Evolutionary conservation across 495 filamentous ascomycete genomes (phyloP).

Genomic region (Tetracladium marchalianum): DNA sequence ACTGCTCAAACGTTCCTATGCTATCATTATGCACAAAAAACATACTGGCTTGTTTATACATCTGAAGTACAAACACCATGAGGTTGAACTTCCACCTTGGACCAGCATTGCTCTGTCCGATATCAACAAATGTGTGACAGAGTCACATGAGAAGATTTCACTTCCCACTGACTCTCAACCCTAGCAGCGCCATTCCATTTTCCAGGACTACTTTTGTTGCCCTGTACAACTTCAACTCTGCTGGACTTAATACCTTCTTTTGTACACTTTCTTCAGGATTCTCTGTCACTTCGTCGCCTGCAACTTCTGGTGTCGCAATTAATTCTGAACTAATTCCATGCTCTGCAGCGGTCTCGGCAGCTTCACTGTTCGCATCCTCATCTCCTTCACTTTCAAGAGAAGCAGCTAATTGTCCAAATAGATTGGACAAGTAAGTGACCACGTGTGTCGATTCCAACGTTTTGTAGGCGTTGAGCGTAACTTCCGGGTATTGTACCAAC

Average conservation of each 20-base stretch:
- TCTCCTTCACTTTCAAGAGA: constrained; percentile 36
- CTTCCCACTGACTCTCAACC: constrained; percentile 9
- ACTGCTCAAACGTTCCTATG: too few species aligned
- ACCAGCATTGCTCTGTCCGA: too few species aligned
- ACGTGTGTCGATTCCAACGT: constrained; percentile 56
- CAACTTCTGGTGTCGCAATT: too few species aligned
- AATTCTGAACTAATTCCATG: too few species aligned
- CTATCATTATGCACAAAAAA: too few species aligned
- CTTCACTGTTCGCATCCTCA: constrained; percentile 23
- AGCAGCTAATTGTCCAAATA: constrained; percentile 47
- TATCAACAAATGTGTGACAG: too few species aligned
- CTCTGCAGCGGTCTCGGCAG: constrained; percentile 37
- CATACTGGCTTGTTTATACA: too few species aligned
- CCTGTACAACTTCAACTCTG: constrained; percentile 45
- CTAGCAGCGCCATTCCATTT: constrained; percentile 52
- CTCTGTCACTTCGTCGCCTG: constrained; percentile 12
- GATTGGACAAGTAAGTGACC: constrained; percentile 47
- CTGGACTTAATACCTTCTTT: constrained; percentile 29
- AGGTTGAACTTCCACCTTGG: too few species aligned
- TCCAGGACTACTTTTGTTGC: constrained; percentile 45
- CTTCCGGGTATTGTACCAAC: constrained; percentile 54
- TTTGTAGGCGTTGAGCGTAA: constrained; percentile 49
- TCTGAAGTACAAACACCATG: too few species aligned
- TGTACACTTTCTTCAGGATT: constrained; percentile 30
- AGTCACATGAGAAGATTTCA: too few species aligned